phyloP scores from a whole-genome alignment of 1,284 basidiomycete genomes.

The Boletellus deceptivus region DNA sequence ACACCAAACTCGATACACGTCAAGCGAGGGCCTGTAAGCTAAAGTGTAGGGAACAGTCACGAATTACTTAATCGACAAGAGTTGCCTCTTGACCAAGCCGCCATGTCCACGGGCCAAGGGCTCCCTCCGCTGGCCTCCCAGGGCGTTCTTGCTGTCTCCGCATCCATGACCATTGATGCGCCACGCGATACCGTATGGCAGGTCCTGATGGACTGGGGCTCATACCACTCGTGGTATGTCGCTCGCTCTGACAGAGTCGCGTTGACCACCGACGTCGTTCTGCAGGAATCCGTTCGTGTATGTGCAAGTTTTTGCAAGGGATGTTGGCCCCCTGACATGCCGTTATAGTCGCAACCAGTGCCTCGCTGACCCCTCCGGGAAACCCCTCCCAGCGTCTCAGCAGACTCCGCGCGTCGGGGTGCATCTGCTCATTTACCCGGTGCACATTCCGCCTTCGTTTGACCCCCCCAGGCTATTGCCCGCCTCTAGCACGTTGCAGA shows the following conservation, averaged over 20 bases:
- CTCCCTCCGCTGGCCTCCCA: constrained; percentile 21
- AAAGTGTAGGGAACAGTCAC: no score
- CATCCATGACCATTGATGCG: constrained; percentile 35
- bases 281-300: constrained; percentile 70
- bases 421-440: constrained; percentile 46
- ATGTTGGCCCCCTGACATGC: background rate
- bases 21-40: no score
- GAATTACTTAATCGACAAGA: background rate
- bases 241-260: background rate
- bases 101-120: constrained; percentile 6
- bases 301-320: constrained; percentile 12
- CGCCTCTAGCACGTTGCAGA: constrained; percentile 35
- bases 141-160: constrained; percentile 26
- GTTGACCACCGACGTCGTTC: background rate
- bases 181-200: constrained; percentile 34
- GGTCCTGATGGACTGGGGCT: constrained; percentile 35
- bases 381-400: constrained; percentile 33
- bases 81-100: background rate
- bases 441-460: constrained; percentile 59
- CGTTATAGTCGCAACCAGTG: constrained; percentile 50
- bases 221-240: constrained; percentile 34
- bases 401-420: constrained; percentile 50
- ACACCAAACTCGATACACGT: no score
- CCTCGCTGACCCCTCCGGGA: constrained; percentile 45
- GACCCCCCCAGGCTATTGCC: constrained; percentile 36